A percentile compares a stretch with the other conserved stretches of the same genome.
Conservation (phyloP, 169 alveolate species). For the Eimeria acervulina region DNA sequence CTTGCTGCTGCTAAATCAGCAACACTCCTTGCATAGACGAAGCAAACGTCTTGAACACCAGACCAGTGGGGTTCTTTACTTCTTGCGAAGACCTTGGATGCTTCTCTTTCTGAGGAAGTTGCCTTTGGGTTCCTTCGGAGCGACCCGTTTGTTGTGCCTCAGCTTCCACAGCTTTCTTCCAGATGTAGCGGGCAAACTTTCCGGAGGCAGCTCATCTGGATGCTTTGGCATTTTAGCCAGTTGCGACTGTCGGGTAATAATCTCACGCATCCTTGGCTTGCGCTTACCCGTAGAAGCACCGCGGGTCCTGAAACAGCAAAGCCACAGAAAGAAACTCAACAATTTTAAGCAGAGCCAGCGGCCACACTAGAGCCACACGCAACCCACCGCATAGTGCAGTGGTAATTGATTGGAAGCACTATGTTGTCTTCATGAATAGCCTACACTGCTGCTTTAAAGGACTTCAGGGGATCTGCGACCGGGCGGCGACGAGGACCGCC, state of each 20-base stretch:
- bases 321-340: not conserved
- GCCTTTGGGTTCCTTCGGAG: slow-evolving; percentile 46
- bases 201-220: slow-evolving; percentile 83
- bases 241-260: slow-evolving; percentile 80
- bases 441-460: slow-evolving; percentile 68
- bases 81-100: slow-evolving; percentile 57
- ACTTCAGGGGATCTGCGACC: slow-evolving; percentile 68
- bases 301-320: slow-evolving; percentile 22
- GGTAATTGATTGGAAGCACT: not conserved
- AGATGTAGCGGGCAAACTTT: slow-evolving; percentile 85
- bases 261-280: not conserved
- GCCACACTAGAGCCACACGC: not conserved
- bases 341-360: too few relatives aligned
- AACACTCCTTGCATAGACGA: not conserved
- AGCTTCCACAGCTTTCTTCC: slow-evolving; percentile 88
- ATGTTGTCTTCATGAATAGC: not conserved
- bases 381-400: not conserved
- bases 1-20: too few relatives aligned
- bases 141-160: slow-evolving; percentile 83
- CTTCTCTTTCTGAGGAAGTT: slow-evolving; percentile 76
- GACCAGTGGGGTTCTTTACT: not conserved
- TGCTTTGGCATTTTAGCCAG: slow-evolving; percentile 84
- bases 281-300: slow-evolving; percentile 48
- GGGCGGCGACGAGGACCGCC: slow-evolving; percentile 36
- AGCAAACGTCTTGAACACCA: not conserved